These are phyloP conservation scores for Wickerhamia fluorescens DNA, from an alignment of 805 yeast genomes.

Conservation along the genomic window DNA sequence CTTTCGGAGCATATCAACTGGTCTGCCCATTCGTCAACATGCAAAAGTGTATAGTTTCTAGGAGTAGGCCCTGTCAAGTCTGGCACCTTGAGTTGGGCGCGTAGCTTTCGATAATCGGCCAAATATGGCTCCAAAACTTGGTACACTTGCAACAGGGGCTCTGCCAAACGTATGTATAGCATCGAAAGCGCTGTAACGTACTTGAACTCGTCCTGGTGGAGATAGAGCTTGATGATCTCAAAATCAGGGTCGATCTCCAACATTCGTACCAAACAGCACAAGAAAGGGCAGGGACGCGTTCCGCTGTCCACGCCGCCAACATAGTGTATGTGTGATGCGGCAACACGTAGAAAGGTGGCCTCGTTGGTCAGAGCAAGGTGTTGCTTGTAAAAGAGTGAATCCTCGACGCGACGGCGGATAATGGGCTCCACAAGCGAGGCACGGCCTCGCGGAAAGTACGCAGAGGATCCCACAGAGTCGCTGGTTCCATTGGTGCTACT, in stretches of 20 bases:
- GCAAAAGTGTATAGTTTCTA: too few relatives aligned
- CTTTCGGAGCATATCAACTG: slow-evolving; percentile 46
- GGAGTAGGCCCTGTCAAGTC: too few relatives aligned
- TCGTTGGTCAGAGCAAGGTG: slow-evolving; percentile 34
- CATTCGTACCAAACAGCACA: slow-evolving; percentile 71
- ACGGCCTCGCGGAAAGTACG: too few relatives aligned
- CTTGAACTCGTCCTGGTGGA: slow-evolving; percentile 59
- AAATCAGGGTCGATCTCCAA: slow-evolving; percentile 66
- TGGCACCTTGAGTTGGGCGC: slow-evolving; percentile 30
- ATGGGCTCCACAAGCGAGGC: slow-evolving; percentile 35
- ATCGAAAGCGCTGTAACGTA: slow-evolving; percentile 66
- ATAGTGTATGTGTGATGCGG: slow-evolving; percentile 28
- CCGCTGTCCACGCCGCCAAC: slow-evolving; percentile 54
- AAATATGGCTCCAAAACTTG: slow-evolving; percentile 46
- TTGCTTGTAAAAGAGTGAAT: slow-evolving; percentile 37
- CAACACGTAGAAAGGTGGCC: slow-evolving; percentile 29
- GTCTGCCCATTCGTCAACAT: slow-evolving; percentile 75
- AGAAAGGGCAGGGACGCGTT: slow-evolving; percentile 61
- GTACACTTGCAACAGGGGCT: slow-evolving; percentile 35
- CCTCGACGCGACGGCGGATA: slow-evolving; percentile 35
- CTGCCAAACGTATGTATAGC: slow-evolving; percentile 51
- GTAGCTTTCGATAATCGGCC: slow-evolving; percentile 63
- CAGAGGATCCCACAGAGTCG: too few relatives aligned
- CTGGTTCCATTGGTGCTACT: too few relatives aligned
- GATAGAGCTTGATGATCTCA: slow-evolving; percentile 48